phyloP scores from a whole-genome alignment of 805 yeast genomes.

The Myxozyma sirexii region DNA sequence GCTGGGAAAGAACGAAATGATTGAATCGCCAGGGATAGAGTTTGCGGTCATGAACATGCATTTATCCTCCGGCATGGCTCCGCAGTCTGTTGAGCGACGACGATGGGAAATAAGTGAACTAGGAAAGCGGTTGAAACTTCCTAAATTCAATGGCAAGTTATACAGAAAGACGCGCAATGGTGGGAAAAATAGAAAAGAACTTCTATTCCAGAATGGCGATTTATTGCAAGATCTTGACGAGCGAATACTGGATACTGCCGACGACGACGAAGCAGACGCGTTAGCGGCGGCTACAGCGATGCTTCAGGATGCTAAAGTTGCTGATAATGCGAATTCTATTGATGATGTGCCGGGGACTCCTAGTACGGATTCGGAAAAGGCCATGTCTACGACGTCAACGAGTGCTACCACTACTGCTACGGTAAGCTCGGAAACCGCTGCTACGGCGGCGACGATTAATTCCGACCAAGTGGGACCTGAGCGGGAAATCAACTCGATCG shows the following conservation, averaged over 20 bases:
- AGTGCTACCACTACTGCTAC: constrained; percentile 7
- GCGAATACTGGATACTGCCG: constrained; percentile 37
- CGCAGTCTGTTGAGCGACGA: constrained; percentile 45
- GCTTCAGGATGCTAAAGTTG: neutral
- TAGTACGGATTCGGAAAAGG: constrained; percentile 4
- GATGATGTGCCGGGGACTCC: constrained; percentile 6
- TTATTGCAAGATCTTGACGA: constrained; percentile 38
- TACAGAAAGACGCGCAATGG: constrained; percentile 26
- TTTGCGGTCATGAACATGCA: constrained; percentile 54
- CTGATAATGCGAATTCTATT: neutral
- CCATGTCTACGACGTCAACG: constrained; percentile 20
- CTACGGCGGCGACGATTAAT: constrained; percentile 29
- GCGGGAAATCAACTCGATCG: constrained; percentile 35
- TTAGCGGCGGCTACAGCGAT: constrained; percentile 8
- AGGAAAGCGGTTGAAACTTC: constrained; percentile 40
- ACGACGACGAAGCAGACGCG: constrained; percentile 6
- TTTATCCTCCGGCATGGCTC: constrained; percentile 54
- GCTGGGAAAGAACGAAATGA: constrained; percentile 45
- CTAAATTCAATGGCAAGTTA: constrained; percentile 28
- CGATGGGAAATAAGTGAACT: constrained; percentile 52
- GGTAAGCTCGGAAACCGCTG: constrained; percentile 2
- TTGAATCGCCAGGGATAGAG: constrained; percentile 39
- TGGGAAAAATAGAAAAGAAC: constrained; percentile 28
- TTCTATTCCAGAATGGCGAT: constrained; percentile 39
- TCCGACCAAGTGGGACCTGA: constrained; percentile 26